phyloP scores from a whole-genome alignment of 2,329 filamentous ascomycete species.

The Ceratocystis albifundus region DNA sequence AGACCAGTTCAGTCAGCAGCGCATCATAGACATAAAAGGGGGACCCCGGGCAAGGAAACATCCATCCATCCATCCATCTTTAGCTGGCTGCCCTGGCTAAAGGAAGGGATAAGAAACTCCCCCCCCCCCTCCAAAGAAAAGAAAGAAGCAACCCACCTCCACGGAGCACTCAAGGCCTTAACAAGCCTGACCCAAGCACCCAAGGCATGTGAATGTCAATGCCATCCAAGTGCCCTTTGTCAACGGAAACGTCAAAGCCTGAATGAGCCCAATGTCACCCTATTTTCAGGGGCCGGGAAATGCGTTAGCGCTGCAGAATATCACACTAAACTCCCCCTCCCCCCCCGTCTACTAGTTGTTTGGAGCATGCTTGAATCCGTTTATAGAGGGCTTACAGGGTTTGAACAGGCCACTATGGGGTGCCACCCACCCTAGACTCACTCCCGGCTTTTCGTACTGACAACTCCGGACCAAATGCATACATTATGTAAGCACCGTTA shows the following conservation, averaged over 20 bases:
- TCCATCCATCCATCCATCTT: too few relatives aligned
- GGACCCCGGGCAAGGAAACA: too few relatives aligned
- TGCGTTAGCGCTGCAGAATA: neutral
- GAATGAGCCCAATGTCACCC: slow-evolving; percentile 6
- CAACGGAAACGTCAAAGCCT: slow-evolving; percentile 13
- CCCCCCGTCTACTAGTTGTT: neutral
- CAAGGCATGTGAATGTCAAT: neutral
- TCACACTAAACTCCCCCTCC: neutral
- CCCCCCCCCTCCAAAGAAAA: too few relatives aligned
- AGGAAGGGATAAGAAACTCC: too few relatives aligned
- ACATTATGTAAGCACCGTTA: neutral
- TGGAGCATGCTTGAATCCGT: slow-evolving; percentile 2
- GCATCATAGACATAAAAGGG: too few relatives aligned
- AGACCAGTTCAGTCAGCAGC: too few relatives aligned
- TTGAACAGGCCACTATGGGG: slow-evolving; percentile 4
- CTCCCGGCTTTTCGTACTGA: neutral
- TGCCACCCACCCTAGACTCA: neutral
- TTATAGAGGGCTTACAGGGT: slow-evolving; percentile 8
- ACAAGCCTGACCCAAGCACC: too few relatives aligned
- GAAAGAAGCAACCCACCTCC: too few relatives aligned
- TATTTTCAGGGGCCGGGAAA: slow-evolving; percentile 5
- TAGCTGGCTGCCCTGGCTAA: too few relatives aligned
- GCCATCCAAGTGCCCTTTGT: neutral
- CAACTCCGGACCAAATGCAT: too few relatives aligned
- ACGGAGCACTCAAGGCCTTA: too few relatives aligned